Evolutionary conservation across 225 moss, liverwort and hornwort species (phyloP), one percentile per base, ranked within the genome.

Genomic region (Polytrichum formosum): DNA sequence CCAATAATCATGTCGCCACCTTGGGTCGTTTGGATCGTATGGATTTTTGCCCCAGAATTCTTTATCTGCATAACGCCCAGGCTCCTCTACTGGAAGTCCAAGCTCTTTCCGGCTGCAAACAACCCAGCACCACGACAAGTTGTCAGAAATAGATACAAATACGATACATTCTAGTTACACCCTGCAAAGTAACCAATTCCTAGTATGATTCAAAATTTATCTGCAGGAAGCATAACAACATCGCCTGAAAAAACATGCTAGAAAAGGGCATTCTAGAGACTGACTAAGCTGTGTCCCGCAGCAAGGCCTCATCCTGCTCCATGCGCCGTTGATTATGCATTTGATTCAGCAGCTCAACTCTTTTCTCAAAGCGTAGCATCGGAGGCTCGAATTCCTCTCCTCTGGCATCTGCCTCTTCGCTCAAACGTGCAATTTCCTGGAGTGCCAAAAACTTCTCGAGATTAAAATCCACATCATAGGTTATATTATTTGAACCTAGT

Each of bases 1-100:
- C 94, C 94, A 98, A 71, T 94, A 98, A 75, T 98, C 98, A 73
- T 91, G 80, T 67, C 90, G 88, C 94, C 94, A 98, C 64, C 87
- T 86, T 31, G 92, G 91, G 35, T 94, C 90, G n/a, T 78, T 81
- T 64, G 98, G 94, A 79, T 98, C 98, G 30, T 98, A 98, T 7
- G 80, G 92, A 73, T 92, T 98, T 66, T 91, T 91, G 28, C 98
- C 94, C 92, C 94, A 94, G 29, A 83, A 77, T 13, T 89, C 75
- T 73, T 90, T 91, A 68, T 91, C 90, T 9, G 92, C 94, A 62
- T 94, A 98, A 20, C 98, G 91, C 68, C 98, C 98, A 63, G 94
- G 94, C 74, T 98, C 98, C 74, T 98, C 98, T 33, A 92, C 58
- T 18, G 98, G 91, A 61, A 98, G 80, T 64, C 91, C 94, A 61